Conservation (phyloP, 2,329 filamentous ascomycete species). For the Cryphonectria naterciae region DNA sequence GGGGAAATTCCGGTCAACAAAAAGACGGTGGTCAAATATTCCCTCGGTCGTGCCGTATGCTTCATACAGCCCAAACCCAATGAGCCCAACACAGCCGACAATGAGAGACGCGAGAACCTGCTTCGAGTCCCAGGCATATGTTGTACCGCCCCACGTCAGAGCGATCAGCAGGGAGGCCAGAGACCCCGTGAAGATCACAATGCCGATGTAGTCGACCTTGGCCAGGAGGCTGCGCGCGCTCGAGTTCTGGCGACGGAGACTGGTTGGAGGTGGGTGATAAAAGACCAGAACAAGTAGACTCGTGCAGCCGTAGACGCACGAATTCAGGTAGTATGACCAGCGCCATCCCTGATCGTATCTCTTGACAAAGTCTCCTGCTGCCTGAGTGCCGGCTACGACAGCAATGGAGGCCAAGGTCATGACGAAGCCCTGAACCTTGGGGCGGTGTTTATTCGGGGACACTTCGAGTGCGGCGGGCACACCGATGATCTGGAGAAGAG, state of each 20-base stretch:
- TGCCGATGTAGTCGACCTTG: conserved; percentile 23
- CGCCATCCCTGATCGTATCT: conserved; percentile 18
- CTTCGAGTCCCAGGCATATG: conserved; percentile 19
- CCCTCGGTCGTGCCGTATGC: conserved; percentile 12
- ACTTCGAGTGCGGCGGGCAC: conserved; percentile 18
- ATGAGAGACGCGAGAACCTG: conserved; percentile 19
- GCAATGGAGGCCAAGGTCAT: conserved; percentile 14
- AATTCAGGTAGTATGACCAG: conserved; percentile 25
- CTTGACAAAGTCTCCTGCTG: conserved; percentile 25
- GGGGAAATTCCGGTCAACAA: conserved; percentile 20
- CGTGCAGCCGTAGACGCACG: conserved; percentile 17
- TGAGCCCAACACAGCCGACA: conserved; percentile 7
- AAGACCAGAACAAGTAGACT: conserved; percentile 13
- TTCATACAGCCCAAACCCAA: conserved; percentile 17
- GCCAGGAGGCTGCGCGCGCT: not conserved
- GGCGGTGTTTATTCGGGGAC: conserved; percentile 18
- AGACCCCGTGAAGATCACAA: conserved; percentile 18
- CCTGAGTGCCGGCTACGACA: conserved; percentile 20
- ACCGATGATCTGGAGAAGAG: conserved; percentile 20
- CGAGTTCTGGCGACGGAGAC: conserved; percentile 18
- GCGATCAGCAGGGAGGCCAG: conserved; percentile 16
- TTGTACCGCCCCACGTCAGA: conserved; percentile 23
- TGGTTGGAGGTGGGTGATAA: conserved; percentile 24
- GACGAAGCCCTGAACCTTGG: conserved; percentile 18
- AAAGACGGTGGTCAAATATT: conserved; percentile 23